phyloP scores from a whole-genome alignment of 176 grass and related monocot species.

The Musa schizocarpa region DNA sequence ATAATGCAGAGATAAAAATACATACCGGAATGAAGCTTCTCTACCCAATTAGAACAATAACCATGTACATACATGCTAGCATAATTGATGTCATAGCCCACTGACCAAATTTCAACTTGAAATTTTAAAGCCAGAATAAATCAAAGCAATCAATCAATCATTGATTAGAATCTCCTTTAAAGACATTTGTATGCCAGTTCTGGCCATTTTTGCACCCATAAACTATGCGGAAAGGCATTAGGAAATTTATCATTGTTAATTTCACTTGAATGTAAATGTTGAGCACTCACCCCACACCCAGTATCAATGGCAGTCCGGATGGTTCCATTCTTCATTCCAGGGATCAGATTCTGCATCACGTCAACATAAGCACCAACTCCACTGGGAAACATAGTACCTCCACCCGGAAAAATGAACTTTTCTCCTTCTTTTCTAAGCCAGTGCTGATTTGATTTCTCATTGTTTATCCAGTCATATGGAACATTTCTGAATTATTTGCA shows the following conservation, averaged over 20 bases:
- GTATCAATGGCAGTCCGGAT: slow-evolving; percentile 84
- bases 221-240: background rate
- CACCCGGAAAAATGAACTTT: slow-evolving; percentile 77
- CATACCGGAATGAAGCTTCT: too few relatives aligned
- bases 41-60: too few relatives aligned
- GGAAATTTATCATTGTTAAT: background rate
- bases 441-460: slow-evolving; percentile 96
- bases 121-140: too few relatives aligned
- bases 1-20: background rate
- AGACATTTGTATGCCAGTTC: too few relatives aligned
- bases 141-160: too few relatives aligned
- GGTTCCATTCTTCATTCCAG: slow-evolving; percentile 75
- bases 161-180: too few relatives aligned
- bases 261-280: background rate
- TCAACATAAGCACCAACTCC: slow-evolving; percentile 73
- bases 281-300: slow-evolving; percentile 59
- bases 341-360: slow-evolving; percentile 51
- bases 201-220: background rate
- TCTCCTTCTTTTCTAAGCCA: slow-evolving; percentile 89
- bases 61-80: too few relatives aligned
- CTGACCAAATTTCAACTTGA: too few relatives aligned
- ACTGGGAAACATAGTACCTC: slow-evolving; percentile 96
- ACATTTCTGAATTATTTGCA: slow-evolving; percentile 48
- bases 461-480: slow-evolving; percentile 99
- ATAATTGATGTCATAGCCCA: too few relatives aligned